Evolutionary conservation across 2,329 filamentous ascomycete species (phyloP).

Genomic region (Fusarium denticulatum): DNA sequence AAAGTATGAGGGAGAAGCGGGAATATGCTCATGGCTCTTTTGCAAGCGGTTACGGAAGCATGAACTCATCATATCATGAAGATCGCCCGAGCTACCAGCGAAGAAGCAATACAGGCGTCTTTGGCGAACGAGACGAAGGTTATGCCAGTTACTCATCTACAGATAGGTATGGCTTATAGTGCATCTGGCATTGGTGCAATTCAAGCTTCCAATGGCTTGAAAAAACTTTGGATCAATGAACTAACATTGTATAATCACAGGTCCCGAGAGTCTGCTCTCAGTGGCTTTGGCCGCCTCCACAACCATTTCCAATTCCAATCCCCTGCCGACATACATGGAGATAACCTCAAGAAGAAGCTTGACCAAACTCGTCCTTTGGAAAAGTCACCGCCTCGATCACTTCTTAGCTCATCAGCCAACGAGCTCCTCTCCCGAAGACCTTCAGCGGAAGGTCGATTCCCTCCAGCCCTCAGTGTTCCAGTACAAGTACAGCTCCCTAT

Average conservation of each 20-base stretch:
- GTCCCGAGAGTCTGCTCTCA: conserved; percentile 53
- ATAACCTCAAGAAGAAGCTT: conserved; percentile 65
- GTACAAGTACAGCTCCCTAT: conserved; percentile 54
- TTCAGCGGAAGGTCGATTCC: conserved; percentile 52
- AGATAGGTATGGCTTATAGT: conserved; percentile 46
- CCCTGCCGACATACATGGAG: conserved; percentile 59
- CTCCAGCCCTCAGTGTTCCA: conserved; percentile 54
- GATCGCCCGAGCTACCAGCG: conserved; percentile 49
- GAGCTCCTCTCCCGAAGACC: conserved; percentile 51
- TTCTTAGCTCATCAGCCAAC: conserved; percentile 54
- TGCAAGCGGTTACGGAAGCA: conserved; percentile 54
- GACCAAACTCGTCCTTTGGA: conserved; percentile 58
- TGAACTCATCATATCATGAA: conserved; percentile 48
- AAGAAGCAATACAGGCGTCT: conserved; percentile 36
- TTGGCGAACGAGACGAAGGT: conserved; percentile 53
- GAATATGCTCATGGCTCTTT: conserved; percentile 46
- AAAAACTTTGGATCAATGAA: neutral
- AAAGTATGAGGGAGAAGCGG: conserved; percentile 47
- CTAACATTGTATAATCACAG: conserved; percentile 42
- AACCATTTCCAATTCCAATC: conserved; percentile 60
- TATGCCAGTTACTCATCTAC: conserved; percentile 56
- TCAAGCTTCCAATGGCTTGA: neutral
- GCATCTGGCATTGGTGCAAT: neutral
- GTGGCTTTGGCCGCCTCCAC: conserved; percentile 61
- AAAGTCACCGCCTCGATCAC: conserved; percentile 57